These are phyloP conservation scores for Chlamydomonas reinhardtii DNA, from an alignment of 163 green algal species.

Conservation along the genomic window DNA sequence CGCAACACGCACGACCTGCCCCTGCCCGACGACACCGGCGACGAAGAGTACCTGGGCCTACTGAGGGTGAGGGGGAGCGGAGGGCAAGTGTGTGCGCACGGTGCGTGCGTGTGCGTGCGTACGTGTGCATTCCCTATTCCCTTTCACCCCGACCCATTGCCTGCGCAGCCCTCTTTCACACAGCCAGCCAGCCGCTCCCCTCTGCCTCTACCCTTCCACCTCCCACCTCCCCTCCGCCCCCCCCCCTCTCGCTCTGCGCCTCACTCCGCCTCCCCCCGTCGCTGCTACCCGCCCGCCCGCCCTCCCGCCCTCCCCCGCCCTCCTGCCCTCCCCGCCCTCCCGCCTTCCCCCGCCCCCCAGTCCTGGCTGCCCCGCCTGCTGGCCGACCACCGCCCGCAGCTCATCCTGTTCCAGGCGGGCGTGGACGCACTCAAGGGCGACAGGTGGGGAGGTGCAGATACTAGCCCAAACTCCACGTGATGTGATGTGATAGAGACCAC, in stretches of 20 bases:
- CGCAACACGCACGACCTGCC: slow-evolving; percentile 72
- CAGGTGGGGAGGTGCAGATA: slow-evolving; percentile 47
- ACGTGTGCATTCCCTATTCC: too few relatives aligned
- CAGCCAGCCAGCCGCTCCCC: too few relatives aligned
- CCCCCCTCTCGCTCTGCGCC: too few relatives aligned
- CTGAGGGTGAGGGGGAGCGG: slow-evolving; percentile 28
- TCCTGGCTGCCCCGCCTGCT: slow-evolving; percentile 71
- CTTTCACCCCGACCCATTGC: too few relatives aligned
- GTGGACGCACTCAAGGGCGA: slow-evolving; percentile 78
- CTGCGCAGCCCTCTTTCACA: too few relatives aligned
- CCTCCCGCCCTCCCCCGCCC: background rate
- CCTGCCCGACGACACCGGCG: slow-evolving; percentile 64
- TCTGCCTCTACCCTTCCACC: too few relatives aligned
- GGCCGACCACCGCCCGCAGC: slow-evolving; percentile 60
- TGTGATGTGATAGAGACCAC: too few relatives aligned
- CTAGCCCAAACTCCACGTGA: too few relatives aligned
- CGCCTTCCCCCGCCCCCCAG: background rate
- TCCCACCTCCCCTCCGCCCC: too few relatives aligned
- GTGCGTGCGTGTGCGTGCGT: too few relatives aligned
- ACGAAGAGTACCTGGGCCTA: slow-evolving; percentile 68
- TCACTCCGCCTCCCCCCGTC: too few relatives aligned
- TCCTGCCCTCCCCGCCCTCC: background rate
- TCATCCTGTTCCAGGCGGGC: slow-evolving; percentile 81
- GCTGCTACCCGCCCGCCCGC: too few relatives aligned
- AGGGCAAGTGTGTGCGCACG: background rate